These are phyloP conservation scores for Saturnispora sekii DNA, from an alignment of 805 yeast genomes.

Conservation along the genomic window DNA sequence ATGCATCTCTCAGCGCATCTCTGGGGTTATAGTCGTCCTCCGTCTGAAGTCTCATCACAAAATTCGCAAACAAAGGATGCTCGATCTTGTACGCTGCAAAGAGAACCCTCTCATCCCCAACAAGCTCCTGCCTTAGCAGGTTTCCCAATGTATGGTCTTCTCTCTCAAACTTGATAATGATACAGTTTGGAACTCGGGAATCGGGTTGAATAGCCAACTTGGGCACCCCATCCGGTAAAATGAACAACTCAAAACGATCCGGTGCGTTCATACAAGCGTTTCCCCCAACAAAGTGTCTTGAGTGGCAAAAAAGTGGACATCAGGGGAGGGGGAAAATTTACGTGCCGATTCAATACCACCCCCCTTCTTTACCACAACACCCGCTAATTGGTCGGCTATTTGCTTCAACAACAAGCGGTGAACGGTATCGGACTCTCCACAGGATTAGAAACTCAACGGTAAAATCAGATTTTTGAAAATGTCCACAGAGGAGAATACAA, in stretches of 20 bases:
- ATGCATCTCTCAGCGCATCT: constrained; percentile 84
- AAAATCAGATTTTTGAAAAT: constrained; percentile 1
- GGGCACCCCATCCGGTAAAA: constrained; percentile 95
- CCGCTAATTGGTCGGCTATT: too few relatives aligned
- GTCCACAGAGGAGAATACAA: too few relatives aligned
- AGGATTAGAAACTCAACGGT: constrained; percentile 1
- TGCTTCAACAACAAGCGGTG: too few relatives aligned
- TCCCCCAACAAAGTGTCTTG: neutral
- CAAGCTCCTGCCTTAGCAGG: constrained; percentile 73
- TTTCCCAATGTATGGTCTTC: constrained; percentile 98
- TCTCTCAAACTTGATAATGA: constrained; percentile 84
- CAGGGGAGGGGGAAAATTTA: neutral
- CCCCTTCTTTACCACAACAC: too few relatives aligned
- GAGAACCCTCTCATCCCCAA: constrained; percentile 79
- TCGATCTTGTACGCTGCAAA: constrained; percentile 97
- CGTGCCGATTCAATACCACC: too few relatives aligned
- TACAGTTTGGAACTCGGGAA: constrained; percentile 90
- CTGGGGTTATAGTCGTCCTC: constrained; percentile 91
- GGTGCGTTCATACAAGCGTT: constrained; percentile 80
- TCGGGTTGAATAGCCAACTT: constrained; percentile 90
- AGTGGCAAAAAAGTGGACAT: neutral
- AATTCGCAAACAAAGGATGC: constrained; percentile 94
- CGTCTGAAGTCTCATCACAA: constrained; percentile 89
- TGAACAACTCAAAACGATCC: constrained; percentile 93
- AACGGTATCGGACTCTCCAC: too few relatives aligned